Conservation (phyloP, 2,329 filamentous ascomycete genomes). For the Lasiodiplodia hormozganensis region DNA sequence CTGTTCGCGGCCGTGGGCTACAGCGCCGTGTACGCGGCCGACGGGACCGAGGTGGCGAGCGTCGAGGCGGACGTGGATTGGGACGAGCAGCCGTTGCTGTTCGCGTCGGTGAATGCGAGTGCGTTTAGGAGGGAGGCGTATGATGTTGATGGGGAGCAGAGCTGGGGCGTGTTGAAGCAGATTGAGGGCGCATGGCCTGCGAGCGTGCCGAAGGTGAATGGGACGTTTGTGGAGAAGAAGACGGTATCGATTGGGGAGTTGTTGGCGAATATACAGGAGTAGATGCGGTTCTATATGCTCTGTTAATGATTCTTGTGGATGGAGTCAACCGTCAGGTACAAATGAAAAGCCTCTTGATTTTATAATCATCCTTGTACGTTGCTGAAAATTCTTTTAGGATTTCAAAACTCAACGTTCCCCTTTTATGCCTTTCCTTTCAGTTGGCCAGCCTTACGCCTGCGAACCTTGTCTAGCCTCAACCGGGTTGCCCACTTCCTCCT, state of each 20-base stretch:
- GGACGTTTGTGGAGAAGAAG: neutral
- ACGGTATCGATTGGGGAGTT: neutral
- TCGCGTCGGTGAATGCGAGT: neutral
- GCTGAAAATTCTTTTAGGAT: neutral
- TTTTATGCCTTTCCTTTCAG: neutral
- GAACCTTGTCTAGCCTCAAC: slow-evolving; percentile 1
- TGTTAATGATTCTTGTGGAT: neutral
- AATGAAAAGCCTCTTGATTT: neutral
- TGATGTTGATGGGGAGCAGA: neutral
- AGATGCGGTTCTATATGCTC: neutral
- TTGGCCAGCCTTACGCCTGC: neutral
- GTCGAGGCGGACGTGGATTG: neutral
- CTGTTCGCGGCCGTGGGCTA: neutral
- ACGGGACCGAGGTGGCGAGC: neutral
- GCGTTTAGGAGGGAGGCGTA: neutral
- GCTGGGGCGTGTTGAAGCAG: slow-evolving; percentile 1
- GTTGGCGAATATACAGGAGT: neutral
- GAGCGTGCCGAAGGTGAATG: neutral
- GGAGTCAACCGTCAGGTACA: neutral
- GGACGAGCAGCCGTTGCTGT: neutral
- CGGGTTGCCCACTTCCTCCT: slow-evolving; percentile 20
- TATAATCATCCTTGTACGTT: neutral
- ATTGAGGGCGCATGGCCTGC: neutral
- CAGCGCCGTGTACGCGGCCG: neutral
- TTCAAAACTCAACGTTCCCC: neutral